A percentile compares a stretch with the other conserved stretches of the same genome.
These are phyloP conservation scores for Dacryopinax primogenitus DNA, from an alignment of 768 basidiomycete genomes.

Conservation along the genomic window DNA sequence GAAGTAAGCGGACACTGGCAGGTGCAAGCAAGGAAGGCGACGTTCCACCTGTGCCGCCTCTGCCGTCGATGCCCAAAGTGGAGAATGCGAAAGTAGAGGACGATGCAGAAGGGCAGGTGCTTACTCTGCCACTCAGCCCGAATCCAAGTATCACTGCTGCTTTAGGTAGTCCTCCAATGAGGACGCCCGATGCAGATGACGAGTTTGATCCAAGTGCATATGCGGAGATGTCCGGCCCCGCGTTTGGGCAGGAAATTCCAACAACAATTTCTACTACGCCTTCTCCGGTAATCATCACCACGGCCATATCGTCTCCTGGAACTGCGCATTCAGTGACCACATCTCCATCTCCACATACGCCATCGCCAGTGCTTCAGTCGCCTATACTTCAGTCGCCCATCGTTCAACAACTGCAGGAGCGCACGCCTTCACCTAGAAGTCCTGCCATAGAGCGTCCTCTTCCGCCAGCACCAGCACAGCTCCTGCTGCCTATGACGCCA, in stretches of 20 bases:
- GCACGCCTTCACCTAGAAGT: not conserved
- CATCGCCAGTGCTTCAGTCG: not conserved
- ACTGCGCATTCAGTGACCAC: not conserved
- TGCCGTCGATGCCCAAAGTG: not conserved
- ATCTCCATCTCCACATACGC: not conserved
- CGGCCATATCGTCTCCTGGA: not conserved
- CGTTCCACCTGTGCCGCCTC: not conserved
- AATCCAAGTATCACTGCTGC: conserved; percentile 5
- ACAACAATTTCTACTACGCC: not conserved
- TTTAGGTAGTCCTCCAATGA: not conserved
- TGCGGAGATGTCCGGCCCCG: conserved; percentile 5
- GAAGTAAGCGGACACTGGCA: not conserved
- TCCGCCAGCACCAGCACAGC: not conserved
- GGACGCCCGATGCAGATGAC: not conserved
- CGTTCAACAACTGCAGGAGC: not conserved
- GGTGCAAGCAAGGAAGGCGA: not conserved
- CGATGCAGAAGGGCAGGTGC: conserved; percentile 2
- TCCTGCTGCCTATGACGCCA: conserved; percentile 1
- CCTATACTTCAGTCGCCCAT: not conserved
- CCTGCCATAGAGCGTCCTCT: not conserved
- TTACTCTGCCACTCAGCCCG: not conserved
- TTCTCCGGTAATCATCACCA: not conserved
- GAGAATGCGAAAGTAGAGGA: conserved; percentile 2
- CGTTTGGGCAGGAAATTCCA: not conserved
- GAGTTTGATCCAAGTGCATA: not conserved